Percentiles rank a stretch among this genome's conserved stretches.
These are phyloP conservation scores for Kwoniella newhampshirensis DNA, from an alignment of 768 basidiomycete species.

Conservation along the genomic window DNA sequence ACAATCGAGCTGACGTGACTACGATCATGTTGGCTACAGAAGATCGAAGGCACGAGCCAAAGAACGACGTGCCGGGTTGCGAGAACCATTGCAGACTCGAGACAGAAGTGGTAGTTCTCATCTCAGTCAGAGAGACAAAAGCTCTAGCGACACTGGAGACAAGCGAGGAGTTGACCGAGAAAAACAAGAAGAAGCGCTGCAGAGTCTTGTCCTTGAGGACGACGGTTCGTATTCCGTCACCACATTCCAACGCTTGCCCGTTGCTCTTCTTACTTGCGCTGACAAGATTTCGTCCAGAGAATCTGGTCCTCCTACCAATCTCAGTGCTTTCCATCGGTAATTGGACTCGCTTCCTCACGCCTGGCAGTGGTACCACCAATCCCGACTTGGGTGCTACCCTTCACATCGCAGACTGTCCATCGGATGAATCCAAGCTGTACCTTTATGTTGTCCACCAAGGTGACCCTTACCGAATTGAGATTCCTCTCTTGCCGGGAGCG, in stretches of 20 bases:
- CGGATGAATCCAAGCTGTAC: conserved; percentile 6
- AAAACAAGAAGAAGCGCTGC: conserved; percentile 27
- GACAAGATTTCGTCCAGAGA: conserved; percentile 8
- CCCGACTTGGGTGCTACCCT: conserved; percentile 39
- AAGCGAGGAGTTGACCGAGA: conserved; percentile 22
- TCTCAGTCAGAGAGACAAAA: background rate
- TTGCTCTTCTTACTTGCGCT: too few relatives aligned
- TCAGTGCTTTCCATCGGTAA: conserved; percentile 34
- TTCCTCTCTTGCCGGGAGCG: conserved; percentile 18
- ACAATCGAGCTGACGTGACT: background rate
- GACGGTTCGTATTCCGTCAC: conserved; percentile 28
- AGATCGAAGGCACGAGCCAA: conserved; percentile 43
- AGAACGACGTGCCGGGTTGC: conserved; percentile 26
- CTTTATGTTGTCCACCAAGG: conserved; percentile 33
- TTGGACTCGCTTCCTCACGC: conserved; percentile 44
- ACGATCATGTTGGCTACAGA: conserved; percentile 6
- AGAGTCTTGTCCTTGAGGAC: conserved; percentile 26
- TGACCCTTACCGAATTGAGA: conserved; percentile 31
- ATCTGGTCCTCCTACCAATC: conserved; percentile 32
- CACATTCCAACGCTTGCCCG: background rate
- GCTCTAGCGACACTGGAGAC: too few relatives aligned
- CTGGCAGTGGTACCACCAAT: conserved; percentile 19
- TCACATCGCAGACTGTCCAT: conserved; percentile 5
- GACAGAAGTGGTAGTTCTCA: background rate
- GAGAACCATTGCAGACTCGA: conserved; percentile 11